Conservation (phyloP, 768 basidiomycete species). For the Favolaschia claudopus region DNA sequence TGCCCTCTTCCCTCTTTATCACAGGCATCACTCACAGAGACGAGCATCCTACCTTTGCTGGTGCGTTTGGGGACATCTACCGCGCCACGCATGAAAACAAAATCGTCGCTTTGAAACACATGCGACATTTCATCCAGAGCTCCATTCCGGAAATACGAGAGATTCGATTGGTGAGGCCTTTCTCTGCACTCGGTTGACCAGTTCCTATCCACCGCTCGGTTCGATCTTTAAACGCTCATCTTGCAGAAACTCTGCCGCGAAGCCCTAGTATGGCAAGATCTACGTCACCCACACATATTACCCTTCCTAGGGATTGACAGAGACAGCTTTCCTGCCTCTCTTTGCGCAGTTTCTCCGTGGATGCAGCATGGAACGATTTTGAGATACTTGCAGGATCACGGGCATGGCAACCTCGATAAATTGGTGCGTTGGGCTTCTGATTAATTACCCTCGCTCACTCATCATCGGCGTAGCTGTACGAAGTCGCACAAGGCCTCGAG, state of each 20-base stretch:
- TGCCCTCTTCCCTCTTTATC: slow-evolving; percentile 29
- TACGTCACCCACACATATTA: slow-evolving; percentile 39
- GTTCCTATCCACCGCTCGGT: too few relatives aligned
- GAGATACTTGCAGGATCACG: slow-evolving; percentile 29
- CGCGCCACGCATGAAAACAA: slow-evolving; percentile 10
- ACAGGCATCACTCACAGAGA: slow-evolving; percentile 20
- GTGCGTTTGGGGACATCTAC: slow-evolving; percentile 31
- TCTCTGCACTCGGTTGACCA: too few relatives aligned
- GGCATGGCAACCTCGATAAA: slow-evolving; percentile 29
- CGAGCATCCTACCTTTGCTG: slow-evolving; percentile 18
- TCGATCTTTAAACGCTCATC: neutral
- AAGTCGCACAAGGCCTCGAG: slow-evolving; percentile 31
- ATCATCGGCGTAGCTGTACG: slow-evolving; percentile 16
- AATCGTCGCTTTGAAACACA: slow-evolving; percentile 5
- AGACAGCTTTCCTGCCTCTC: slow-evolving; percentile 29
- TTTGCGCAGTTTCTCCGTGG: slow-evolving; percentile 39
- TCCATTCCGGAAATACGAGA: slow-evolving; percentile 3
- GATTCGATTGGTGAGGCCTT: neutral
- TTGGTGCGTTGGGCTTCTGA: slow-evolving; percentile 2
- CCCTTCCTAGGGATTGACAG: slow-evolving; percentile 39
- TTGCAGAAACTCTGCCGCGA: slow-evolving; percentile 36
- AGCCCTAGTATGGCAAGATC: slow-evolving; percentile 37
- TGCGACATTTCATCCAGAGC: slow-evolving; percentile 4
- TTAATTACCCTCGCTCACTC: neutral
- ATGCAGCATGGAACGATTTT: slow-evolving; percentile 36